Conservation (phyloP, 2,329 filamentous ascomycete genomes). For the Fusarium subtropicale region DNA sequence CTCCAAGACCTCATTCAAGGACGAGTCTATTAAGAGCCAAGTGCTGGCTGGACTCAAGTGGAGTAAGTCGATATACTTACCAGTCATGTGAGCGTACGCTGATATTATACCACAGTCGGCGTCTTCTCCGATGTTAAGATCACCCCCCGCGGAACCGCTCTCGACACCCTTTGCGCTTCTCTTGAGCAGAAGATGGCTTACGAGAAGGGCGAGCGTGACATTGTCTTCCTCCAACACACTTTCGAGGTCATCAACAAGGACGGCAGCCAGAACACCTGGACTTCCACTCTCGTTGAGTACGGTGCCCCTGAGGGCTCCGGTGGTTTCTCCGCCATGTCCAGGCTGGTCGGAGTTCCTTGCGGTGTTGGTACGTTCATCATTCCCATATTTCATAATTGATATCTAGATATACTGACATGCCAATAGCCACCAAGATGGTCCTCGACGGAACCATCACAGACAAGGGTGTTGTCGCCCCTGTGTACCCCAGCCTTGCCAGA, state of each 20-base stretch:
- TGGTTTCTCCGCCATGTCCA: conserved; percentile 87
- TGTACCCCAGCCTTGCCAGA: conserved; percentile 76
- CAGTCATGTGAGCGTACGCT: neutral
- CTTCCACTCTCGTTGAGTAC: conserved; percentile 85
- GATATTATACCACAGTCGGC: conserved; percentile 15
- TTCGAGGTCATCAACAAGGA: conserved; percentile 65
- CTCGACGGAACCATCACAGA: conserved; percentile 78
- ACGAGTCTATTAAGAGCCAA: conserved; percentile 31
- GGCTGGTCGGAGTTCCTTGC: conserved; percentile 78
- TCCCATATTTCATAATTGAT: neutral
- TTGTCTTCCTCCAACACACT: conserved; percentile 67
- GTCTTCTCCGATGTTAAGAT: conserved; percentile 62
- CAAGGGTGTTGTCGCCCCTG: conserved; percentile 81
- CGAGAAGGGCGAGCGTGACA: conserved; percentile 73
- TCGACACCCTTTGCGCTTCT: conserved; percentile 77
- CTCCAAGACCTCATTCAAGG: conserved; percentile 67
- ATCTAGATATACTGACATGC: neutral
- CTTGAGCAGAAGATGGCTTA: conserved; percentile 76
- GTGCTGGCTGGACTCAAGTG: conserved; percentile 34
- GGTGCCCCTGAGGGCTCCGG: conserved; percentile 79
- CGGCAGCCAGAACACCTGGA: conserved; percentile 83
- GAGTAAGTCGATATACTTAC: conserved; percentile 7
- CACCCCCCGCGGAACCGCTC: conserved; percentile 70
- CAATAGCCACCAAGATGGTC: conserved; percentile 74
- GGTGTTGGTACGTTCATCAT: conserved; percentile 48